Percentiles rank a stretch among this genome's conserved stretches.
Evolutionary conservation across 495 filamentous ascomycete genomes (phyloP).

Genomic region (Cetradonia linearis): DNA sequence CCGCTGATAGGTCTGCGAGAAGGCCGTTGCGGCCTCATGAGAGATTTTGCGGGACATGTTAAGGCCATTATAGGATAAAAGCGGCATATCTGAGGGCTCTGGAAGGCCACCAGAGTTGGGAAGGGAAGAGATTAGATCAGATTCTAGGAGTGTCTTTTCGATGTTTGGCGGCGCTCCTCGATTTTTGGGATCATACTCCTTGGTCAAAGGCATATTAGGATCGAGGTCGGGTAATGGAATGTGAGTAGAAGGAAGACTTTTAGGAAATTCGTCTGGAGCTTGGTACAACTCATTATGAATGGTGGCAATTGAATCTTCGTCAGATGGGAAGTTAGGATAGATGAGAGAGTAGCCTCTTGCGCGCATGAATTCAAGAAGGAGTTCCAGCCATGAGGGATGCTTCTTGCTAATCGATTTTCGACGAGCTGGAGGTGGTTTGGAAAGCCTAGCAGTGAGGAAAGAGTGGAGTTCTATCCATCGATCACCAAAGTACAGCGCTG

Average conservation of each 20-base stretch:
- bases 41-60: slow-evolving; percentile 19
- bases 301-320: slow-evolving; percentile 44
- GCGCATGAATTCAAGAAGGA: slow-evolving; percentile 60
- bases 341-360: slow-evolving; percentile 62
- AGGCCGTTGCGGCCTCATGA: slow-evolving; percentile 24
- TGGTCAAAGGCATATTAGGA: slow-evolving; percentile 19
- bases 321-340: slow-evolving; percentile 51
- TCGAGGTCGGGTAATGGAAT: slow-evolving; percentile 11
- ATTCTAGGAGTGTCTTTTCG: slow-evolving; percentile 18
- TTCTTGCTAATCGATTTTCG: slow-evolving; percentile 42
- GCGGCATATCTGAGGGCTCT: slow-evolving; percentile 28
- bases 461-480: slow-evolving; percentile 75
- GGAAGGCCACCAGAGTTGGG: slow-evolving; percentile 28
- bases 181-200: neutral
- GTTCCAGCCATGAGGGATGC: slow-evolving; percentile 70
- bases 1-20: slow-evolving; percentile 31
- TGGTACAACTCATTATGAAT: slow-evolving; percentile 65
- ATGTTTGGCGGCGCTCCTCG: slow-evolving; percentile 13
- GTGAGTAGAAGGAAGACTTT: slow-evolving; percentile 1
- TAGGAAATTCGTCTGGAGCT: slow-evolving; percentile 53
- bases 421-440: slow-evolving; percentile 24
- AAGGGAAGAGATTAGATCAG: slow-evolving; percentile 22
- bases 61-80: slow-evolving; percentile 34
- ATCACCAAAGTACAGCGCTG: slow-evolving; percentile 68
- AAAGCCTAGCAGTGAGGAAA: slow-evolving; percentile 52